These are phyloP conservation scores for Arthromyces matolae DNA, from an alignment of 768 basidiomycete genomes.

Conservation along the genomic window DNA sequence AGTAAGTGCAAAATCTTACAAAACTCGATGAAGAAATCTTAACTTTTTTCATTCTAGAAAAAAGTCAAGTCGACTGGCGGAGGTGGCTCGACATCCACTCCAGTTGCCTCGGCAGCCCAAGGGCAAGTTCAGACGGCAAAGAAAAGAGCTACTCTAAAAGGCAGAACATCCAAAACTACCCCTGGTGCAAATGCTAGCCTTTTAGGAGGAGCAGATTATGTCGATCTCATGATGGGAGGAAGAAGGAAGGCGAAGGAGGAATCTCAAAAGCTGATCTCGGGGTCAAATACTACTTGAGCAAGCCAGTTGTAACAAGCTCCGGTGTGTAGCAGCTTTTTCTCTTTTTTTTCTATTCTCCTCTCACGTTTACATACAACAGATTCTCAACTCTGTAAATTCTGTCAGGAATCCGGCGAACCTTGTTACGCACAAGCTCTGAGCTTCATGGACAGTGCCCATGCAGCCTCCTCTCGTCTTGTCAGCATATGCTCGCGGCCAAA, in stretches of 20 bases:
- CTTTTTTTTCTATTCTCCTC: no score
- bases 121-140: constrained; percentile 40
- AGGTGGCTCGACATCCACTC: constrained; percentile 11
- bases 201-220: constrained; percentile 75
- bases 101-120: constrained; percentile 24
- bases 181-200: constrained; percentile 43
- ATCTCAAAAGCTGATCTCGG: constrained; percentile 53
- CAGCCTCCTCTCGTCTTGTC: no score
- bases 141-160: constrained; percentile 49
- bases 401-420: no score
- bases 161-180: constrained; percentile 29
- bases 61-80: constrained; percentile 32
- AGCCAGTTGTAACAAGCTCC: background rate
- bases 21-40: no score
- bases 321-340: no score
- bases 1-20: constrained; percentile 36
- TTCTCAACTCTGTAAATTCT: no score
- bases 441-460: no score
- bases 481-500: no score
- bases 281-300: no score
- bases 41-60: constrained; percentile 31
- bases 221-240: constrained; percentile 68
- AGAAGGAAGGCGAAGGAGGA: constrained; percentile 64
- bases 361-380: no score
- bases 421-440: no score